Percentiles rank a stretch among this genome's conserved stretches.
These are phyloP conservation scores for Penicillium vulpinum DNA, from an alignment of 2,329 filamentous ascomycete genomes.

Conservation along the genomic window DNA sequence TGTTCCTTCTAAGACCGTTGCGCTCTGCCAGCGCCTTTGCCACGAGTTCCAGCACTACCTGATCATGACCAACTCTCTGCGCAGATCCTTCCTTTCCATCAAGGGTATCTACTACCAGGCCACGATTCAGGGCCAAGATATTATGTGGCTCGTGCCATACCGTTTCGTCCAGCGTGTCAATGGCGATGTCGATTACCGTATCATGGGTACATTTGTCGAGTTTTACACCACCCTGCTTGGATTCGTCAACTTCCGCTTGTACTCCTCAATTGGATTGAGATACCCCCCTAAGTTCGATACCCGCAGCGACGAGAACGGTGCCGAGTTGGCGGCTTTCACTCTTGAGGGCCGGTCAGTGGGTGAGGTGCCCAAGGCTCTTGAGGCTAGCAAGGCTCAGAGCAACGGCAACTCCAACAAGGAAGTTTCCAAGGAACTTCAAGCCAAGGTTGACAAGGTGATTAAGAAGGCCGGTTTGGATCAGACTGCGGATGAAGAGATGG, in stretches of 20 bases:
- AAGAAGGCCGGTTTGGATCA: conserved; percentile 44
- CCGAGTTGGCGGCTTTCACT: conserved; percentile 86
- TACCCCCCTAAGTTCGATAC: conserved; percentile 95
- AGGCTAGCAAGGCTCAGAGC: conserved; percentile 55
- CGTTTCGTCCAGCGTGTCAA: conserved; percentile 95
- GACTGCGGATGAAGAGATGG: conserved; percentile 44
- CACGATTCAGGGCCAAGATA: conserved; percentile 93
- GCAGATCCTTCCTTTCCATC: conserved; percentile 96
- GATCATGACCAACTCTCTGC: conserved; percentile 84
- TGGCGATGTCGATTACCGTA: conserved; percentile 93
- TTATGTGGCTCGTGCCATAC: conserved; percentile 96
- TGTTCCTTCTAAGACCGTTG: conserved; percentile 93
- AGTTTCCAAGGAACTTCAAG: conserved; percentile 69
- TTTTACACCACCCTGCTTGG: conserved; percentile 96
- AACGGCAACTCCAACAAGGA: conserved; percentile 53
- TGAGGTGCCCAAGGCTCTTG: conserved; percentile 50
- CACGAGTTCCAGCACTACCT: conserved; percentile 98
- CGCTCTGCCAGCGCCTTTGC: conserved; percentile 86
- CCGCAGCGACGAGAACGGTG: conserved; percentile 82
- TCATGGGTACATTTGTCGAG: conserved; percentile 98
- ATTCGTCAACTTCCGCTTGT: conserved; percentile 94
- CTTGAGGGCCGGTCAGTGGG: conserved; percentile 71
- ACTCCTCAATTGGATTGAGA: conserved; percentile 85
- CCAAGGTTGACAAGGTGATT: conserved; percentile 61
- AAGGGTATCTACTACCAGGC: conserved; percentile 99